These are phyloP conservation scores for Aspergillus bombycis DNA, from an alignment of 2,329 filamentous ascomycete genomes.

Conservation along the genomic window DNA sequence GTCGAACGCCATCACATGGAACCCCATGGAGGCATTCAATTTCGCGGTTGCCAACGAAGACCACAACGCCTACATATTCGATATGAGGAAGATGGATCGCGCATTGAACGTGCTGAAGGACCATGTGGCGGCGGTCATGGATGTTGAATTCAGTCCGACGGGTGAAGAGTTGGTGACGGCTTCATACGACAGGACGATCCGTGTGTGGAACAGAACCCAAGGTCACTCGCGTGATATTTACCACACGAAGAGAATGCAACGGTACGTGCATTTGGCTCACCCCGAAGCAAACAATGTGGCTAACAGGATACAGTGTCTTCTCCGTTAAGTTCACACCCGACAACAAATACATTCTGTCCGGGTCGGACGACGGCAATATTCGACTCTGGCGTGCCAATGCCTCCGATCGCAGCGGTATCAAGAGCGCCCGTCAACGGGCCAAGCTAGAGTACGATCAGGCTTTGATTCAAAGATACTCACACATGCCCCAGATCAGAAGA, in stretches of 20 bases:
- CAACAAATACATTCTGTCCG: conserved; percentile 82
- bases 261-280: conserved; percentile 33
- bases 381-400: conserved; percentile 88
- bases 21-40: conserved; percentile 96
- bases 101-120: conserved; percentile 89
- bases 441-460: conserved; percentile 91
- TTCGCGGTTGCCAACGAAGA: conserved; percentile 93
- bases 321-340: conserved; percentile 84
- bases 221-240: conserved; percentile 92
- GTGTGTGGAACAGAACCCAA: conserved; percentile 77
- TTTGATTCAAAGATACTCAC: conserved; percentile 78
- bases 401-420: conserved; percentile 79
- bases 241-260: conserved; percentile 97
- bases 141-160: conserved; percentile 92
- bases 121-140: conserved; percentile 91
- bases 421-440: conserved; percentile 80
- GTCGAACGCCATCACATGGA: conserved; percentile 85
- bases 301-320: conserved; percentile 65
- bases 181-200: conserved; percentile 84
- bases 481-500: conserved; percentile 94
- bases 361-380: conserved; percentile 91
- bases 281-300: conserved; percentile 5
- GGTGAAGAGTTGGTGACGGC: conserved; percentile 91
- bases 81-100: conserved; percentile 87
- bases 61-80: conserved; percentile 90